Base-by-base conservation (phyloP, 768 basidiomycete species). In the Boletus subcaerulescens region DNA sequence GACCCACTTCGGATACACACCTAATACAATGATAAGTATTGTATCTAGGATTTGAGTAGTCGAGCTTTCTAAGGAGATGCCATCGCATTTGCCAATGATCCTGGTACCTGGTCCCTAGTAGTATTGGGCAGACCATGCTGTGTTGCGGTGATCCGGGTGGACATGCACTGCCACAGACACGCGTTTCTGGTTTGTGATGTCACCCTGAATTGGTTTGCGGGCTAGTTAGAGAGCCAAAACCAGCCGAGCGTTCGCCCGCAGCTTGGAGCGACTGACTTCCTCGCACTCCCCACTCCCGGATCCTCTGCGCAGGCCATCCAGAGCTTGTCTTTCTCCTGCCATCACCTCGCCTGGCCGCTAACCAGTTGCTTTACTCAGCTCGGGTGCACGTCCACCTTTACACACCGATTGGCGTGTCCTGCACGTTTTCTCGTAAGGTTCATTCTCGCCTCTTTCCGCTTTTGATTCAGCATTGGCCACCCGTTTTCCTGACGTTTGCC, bases 401-500 rank as follows among this genome's bases (percentile, higher is more conserved):
- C 66, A 31, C 57, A 49, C 49, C 53, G 50, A 60, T 60, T 45
- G 55, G 61, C 67, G 67, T 69, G 67, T 65, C 66, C 50, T 53
- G 66, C 67, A 69, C 67, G 68, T 70, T 68, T 64, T 70, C 59
- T 58, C 61, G 60, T 58, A 65, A 69, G 58, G 26, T 59, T 66
- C 55, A 54, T 62, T 58, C 53, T 58, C 38, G 53, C 58, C 59
- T 61, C 63, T 49, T 68, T 57, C 65, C 61, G 24, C 65, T 70
- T 68, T 68, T 50, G 65, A 60, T 59, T 59, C 52, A 52, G 35
- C 64, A 11, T 63, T 57, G 61, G 67, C 69, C 69, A 69, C 64
- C 71, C 67, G 69, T 72, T 72, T 71, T 65, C 69, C 69, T 72
- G 69, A 67, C 71, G 71, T 71, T 67, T 69, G 9, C 69, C 69